Conservation (phyloP, 2,329 filamentous ascomycete genomes). For the Parascedosporium putredinis region DNA sequence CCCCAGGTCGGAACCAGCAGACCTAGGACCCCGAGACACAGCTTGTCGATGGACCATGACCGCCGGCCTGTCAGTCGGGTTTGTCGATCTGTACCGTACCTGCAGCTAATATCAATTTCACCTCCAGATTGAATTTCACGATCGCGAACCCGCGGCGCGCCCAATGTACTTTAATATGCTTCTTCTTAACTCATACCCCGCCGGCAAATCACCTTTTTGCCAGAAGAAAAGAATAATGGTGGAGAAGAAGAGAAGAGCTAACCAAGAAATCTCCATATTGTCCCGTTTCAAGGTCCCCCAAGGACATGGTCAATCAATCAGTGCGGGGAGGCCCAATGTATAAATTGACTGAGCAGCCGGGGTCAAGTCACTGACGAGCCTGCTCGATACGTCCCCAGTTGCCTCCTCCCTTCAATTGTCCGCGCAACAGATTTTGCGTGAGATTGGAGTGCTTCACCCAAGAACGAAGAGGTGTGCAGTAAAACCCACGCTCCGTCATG, state of each 20-base stretch:
- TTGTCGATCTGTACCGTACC: background rate
- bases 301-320: no score
- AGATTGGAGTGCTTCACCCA: no score
- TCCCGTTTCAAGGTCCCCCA: background rate
- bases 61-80: background rate
- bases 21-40: no score
- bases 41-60: no score
- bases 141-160: background rate
- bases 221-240: no score
- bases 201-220: conserved; percentile 3
- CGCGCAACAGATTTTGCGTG: no score
- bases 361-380: no score
- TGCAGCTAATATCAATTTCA: background rate
- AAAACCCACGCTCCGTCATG: background rate
- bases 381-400: no score
- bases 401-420: no score
- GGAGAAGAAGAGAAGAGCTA: no score
- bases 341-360: background rate
- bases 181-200: background rate
- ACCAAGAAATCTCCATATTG: background rate
- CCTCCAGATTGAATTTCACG: background rate
- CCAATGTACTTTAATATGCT: background rate
- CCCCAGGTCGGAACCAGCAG: no score
- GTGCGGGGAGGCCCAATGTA: no score
- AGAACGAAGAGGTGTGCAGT: background rate